Evolutionary conservation across 805 yeast genomes (phyloP), one percentile per base, ranked within the genome.

Genomic region (Vanderwaltozyma polyspora): DNA sequence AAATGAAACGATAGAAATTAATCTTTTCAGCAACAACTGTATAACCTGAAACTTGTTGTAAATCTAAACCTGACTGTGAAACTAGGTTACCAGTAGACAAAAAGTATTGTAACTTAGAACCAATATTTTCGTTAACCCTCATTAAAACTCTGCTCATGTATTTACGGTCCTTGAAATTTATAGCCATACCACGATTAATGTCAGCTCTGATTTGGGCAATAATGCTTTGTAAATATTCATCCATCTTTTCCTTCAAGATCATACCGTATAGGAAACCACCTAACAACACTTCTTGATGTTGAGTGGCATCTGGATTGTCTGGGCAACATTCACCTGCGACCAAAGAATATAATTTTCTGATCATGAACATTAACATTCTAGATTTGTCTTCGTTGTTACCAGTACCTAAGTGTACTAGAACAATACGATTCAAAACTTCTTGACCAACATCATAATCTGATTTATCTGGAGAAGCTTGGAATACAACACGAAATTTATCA

Each of bases 21-120:
- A 91, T 91, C 63, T 91, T 91, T 64, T 91, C 98, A 3, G 97
- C 98, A 42, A 91, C 97, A 46, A 91, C 98, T 1, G 98, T 91
- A 60, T 84, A 91, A 51, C 98, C 98, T 35, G 94, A 79, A 32
- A 86, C 95, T 67, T 91, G 98, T 63, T 91, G 98, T 60, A 91
- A 73, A 70, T 91, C 98, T 39, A 91, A 72, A 56, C 98, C 98
- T 19, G 96, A 83, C 57, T 89, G 96, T 7, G 95, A 84, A 2
- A 91, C 94, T 60, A 91, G 69, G 58, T 91, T 91, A 72, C 98
- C 98, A 2, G 98, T 91, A 28, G 95, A 84, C 45, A 91, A 64
- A 67, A 91, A 91, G 57, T 91, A 89, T 55, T 85, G 95, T 55
- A 91, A 63, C 59, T 91, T 91, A 49, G 81, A 83, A 45, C 98